Evolutionary conservation across 495 filamentous ascomycete species (phyloP), one percentile per base, ranked within the genome.

Genomic region (Annulohypoxylon moriforme): DNA sequence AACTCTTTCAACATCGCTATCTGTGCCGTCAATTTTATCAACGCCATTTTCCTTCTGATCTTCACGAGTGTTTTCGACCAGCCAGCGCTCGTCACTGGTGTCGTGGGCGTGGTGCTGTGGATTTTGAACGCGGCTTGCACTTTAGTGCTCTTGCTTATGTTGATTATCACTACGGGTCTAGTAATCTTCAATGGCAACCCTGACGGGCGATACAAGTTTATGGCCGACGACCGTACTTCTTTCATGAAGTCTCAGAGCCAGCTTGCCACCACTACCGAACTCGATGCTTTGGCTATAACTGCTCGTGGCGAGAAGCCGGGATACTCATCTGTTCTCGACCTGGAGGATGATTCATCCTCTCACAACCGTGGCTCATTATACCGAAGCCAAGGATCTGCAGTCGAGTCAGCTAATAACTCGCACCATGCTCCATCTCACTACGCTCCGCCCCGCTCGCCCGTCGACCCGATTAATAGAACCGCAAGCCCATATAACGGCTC

Each of bases 1-100:
- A 99, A 99, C 79, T 89, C 90, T 49, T 97, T 96, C 86, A 98
- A 98, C 82, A 97, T 99, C 72, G 85, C 94, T 66, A 98, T 99
- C 73, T 90, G 88, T 60, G 89, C 87, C 40, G 84, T 97, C 77
- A 98, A 98, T 81, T 96, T 98, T 77, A 74, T 98, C 77, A 97
- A 97, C 76, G 88, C 89, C 64, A 89, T 97, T 78, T 94, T 96
- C 82, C 83, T 97, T 2, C 83, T 97, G 8, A 85, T 97, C 49
- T 95, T 94, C 76, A 92, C 89, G 7, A 83, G 89, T 44, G 86
- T 97, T 16, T 94, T 96, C 78, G 90, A 91, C 73, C 92, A 94
- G 69, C 94, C 94, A 74, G 87, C 87, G 33, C 85, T 98, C 63
- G 94, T 97, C 60, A 93, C 91, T 33, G 96, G 95, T 78, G 92